phyloP scores from a whole-genome alignment of 345 rosid species.

The rapeseed (Brassica napus) region DNA sequence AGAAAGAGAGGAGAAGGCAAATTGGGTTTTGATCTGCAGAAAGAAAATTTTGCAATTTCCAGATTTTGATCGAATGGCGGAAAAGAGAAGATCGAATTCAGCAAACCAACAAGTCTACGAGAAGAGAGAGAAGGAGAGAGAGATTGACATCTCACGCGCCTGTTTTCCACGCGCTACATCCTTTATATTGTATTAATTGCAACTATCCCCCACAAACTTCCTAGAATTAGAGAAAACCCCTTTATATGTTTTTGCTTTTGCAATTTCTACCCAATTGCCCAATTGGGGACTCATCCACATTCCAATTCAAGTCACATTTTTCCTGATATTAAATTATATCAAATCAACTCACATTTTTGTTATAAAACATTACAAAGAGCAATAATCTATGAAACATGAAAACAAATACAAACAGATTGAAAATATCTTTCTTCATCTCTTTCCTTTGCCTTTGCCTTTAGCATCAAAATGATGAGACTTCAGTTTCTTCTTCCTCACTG shows the following conservation, averaged over 20 bases:
- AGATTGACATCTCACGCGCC: neutral
- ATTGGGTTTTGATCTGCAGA: conserved; percentile 42
- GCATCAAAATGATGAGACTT: conserved; percentile 78
- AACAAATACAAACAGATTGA: conserved; percentile 30
- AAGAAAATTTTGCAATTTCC: neutral
- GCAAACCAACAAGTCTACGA: conserved; percentile 17
- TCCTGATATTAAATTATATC: too few species aligned
- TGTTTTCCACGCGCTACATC: neutral
- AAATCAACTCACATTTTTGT: too few species aligned
- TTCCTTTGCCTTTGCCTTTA: conserved; percentile 55
- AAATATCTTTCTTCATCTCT: too few species aligned
- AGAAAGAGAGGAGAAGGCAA: neutral
- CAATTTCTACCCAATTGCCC: too few species aligned
- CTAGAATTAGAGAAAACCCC: too few species aligned
- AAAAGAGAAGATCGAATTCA: conserved; percentile 34
- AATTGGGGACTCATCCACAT: too few species aligned
- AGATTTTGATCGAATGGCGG: conserved; percentile 38
- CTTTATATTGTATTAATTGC: too few species aligned
- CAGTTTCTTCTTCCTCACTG: conserved; percentile 72
- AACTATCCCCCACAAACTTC: too few species aligned
- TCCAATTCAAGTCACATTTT: too few species aligned
- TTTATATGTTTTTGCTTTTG: too few species aligned
- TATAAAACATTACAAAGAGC: too few species aligned
- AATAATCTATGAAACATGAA: conserved; percentile 7
- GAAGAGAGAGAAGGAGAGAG: conserved; percentile 20